Evolutionary conservation across 805 yeast species (phyloP).

Genomic region (Candida fluviatilis): DNA sequence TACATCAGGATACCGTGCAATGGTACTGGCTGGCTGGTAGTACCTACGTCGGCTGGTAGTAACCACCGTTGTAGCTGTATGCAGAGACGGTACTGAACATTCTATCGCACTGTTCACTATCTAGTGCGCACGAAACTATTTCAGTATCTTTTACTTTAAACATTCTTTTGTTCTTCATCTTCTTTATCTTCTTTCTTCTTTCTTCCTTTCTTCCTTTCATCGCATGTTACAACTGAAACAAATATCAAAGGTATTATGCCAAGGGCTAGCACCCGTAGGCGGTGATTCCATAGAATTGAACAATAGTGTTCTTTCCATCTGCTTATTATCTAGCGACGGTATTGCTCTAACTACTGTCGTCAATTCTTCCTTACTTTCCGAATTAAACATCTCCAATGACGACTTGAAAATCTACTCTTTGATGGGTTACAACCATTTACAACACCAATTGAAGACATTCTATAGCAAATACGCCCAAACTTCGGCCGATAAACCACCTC

Average conservation of each 20-base stretch:
- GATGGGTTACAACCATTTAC: constrained; percentile 27
- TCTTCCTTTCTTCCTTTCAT: not conserved
- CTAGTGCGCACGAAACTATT: too few relatives aligned
- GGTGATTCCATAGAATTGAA: constrained; percentile 7
- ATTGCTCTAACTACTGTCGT: constrained; percentile 38
- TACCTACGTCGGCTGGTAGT: too few relatives aligned
- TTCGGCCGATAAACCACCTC: constrained; percentile 7
- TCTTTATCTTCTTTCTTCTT: too few relatives aligned
- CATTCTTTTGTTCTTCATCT: too few relatives aligned
- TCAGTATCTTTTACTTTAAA: too few relatives aligned
- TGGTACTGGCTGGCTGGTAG: too few relatives aligned
- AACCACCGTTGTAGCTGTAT: too few relatives aligned
- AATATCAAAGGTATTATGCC: constrained; percentile 31
- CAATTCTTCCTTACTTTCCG: constrained; percentile 12
- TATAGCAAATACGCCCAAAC: not conserved
- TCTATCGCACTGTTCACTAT: not conserved
- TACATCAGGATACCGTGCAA: too few relatives aligned
- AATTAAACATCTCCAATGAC: constrained; percentile 18
- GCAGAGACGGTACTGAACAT: not conserved
- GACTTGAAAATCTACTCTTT: constrained; percentile 31
- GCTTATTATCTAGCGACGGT: constrained; percentile 33
- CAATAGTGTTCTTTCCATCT: constrained; percentile 24
- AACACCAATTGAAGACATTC: constrained; percentile 9
- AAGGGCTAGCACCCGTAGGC: constrained; percentile 21
- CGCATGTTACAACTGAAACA: constrained; percentile 40